phyloP scores from a whole-genome alignment of 83 land plant genomes.

The Thuja plicata region DNA sequence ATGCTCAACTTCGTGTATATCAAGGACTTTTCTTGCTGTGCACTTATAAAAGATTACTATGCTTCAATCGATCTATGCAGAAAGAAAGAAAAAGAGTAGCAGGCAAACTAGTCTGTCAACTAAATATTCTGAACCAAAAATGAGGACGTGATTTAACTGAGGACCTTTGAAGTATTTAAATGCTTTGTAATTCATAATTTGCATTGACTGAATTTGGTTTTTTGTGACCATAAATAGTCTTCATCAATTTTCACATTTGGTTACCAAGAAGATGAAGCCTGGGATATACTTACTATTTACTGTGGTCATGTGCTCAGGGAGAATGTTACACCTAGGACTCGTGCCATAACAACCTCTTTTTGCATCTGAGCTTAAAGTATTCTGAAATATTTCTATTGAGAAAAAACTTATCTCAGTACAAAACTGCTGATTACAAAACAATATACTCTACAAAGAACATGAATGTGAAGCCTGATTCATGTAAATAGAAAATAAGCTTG shows the following conservation, averaged over 20 bases:
- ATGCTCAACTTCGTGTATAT: background rate
- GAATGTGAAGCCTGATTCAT: background rate
- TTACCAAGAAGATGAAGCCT: slow-evolving; percentile 3
- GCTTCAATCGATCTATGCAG: background rate
- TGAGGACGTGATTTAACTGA: background rate
- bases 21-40: background rate
- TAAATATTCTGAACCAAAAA: background rate
- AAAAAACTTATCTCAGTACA: background rate
- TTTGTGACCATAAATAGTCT: background rate
- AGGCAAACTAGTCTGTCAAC: background rate
- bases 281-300: background rate
- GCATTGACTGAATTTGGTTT: background rate
- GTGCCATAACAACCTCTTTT: background rate
- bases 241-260: background rate
- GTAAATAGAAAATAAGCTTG: background rate
- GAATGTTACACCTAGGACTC: background rate
- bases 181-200: background rate
- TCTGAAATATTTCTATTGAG: background rate
- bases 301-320: background rate
- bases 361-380: background rate
- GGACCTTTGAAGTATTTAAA: background rate
- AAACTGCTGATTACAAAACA: background rate
- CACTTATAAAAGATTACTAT: background rate
- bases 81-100: background rate
- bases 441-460: background rate